These are phyloP conservation scores for Vaccinium darrowii DNA, from an alignment of 148 eudicot genomes.

Conservation along the genomic window DNA sequence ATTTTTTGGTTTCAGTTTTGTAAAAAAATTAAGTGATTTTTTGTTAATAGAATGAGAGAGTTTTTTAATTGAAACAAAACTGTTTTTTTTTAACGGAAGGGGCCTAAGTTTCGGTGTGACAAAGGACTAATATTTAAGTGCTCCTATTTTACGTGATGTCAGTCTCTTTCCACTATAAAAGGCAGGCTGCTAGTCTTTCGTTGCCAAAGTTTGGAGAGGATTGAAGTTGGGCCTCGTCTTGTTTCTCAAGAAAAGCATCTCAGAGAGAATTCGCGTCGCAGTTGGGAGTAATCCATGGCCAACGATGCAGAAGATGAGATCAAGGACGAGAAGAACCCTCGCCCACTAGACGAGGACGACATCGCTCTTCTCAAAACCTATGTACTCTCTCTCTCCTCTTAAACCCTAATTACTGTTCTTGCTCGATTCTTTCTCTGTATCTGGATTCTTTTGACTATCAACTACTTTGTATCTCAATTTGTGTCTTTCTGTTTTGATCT, in stretches of 20 bases:
- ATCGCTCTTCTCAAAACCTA: slow-evolving; percentile 93
- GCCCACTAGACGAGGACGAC: slow-evolving; percentile 92
- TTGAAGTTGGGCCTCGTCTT: neutral
- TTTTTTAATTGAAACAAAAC: no score
- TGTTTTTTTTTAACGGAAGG: no score
- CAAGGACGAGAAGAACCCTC: slow-evolving; percentile 89
- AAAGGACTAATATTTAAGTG: no score
- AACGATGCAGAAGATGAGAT: slow-evolving; percentile 71
- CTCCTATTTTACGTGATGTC: neutral
- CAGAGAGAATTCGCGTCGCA: neutral
- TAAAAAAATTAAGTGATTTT: no score
- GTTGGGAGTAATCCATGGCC: slow-evolving; percentile 33
- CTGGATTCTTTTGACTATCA: neutral
- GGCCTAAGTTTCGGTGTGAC: no score
- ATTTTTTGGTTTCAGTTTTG: no score
- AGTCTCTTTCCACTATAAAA: neutral
- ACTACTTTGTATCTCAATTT: neutral
- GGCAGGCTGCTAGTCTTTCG: neutral
- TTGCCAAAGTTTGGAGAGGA: neutral
- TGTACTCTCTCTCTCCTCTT: slow-evolving; percentile 30
- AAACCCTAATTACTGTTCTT: neutral
- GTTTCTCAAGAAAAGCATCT: slow-evolving; percentile 13
- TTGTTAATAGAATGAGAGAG: no score
- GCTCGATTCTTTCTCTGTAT: neutral
- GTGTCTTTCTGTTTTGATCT: neutral